phyloP scores from a whole-genome alignment of 805 yeast species.

The Tetrapisispora pingtungensis region DNA sequence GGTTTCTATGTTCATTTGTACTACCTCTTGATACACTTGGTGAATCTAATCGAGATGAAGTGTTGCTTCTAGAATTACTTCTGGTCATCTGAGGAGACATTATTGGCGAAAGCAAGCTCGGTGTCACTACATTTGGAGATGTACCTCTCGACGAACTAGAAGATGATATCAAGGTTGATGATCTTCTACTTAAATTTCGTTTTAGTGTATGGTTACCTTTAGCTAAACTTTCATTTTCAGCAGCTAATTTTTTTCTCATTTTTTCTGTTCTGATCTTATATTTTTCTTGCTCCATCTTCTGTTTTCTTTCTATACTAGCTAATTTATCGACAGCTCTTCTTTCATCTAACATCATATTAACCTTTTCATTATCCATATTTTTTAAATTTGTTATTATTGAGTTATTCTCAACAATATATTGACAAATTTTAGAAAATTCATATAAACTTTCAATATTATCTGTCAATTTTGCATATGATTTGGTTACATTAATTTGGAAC shows the following conservation, averaged over 20 bases:
- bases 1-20: slow-evolving; percentile 6
- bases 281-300: slow-evolving; percentile 3
- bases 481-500: slow-evolving; percentile 9
- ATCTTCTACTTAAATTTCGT: neutral
- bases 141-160: slow-evolving; percentile 6
- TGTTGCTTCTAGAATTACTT: neutral
- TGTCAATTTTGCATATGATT: slow-evolving; percentile 12
- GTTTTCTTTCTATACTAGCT: slow-evolving; percentile 9
- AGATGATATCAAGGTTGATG: neutral
- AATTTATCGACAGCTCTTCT: slow-evolving; percentile 18
- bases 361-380: slow-evolving; percentile 9
- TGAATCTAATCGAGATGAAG: slow-evolving; percentile 4
- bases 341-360: slow-evolving; percentile 20
- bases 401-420: slow-evolving; percentile 13
- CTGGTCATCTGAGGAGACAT: neutral
- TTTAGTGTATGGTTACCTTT: neutral
- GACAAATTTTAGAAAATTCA: slow-evolving; percentile 19
- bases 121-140: slow-evolving; percentile 4
- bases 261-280: neutral
- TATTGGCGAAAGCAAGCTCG: slow-evolving; percentile 2
- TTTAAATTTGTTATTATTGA: slow-evolving; percentile 7
- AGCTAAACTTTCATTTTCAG: neutral
- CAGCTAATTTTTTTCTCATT: neutral
- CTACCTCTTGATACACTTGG: slow-evolving; percentile 15
- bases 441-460: slow-evolving; percentile 7